Evolutionary conservation across 371 early-diverging fungal genomes (phyloP).

Genomic region (Thermomucor indicae-seudaticae): DNA sequence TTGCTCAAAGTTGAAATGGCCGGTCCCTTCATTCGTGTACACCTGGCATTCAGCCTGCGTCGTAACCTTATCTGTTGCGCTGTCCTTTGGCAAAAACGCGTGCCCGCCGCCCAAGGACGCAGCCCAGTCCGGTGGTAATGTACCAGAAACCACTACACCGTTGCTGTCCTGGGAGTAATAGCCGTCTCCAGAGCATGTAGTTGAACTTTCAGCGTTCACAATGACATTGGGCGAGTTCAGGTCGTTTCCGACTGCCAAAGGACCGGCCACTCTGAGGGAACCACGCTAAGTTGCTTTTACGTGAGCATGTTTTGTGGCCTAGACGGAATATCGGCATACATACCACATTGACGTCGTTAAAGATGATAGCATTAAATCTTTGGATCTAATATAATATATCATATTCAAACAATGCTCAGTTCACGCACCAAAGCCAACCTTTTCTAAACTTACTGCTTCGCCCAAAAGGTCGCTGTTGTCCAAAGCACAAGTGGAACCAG

Average conservation of each 20-base stretch:
- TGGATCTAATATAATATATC: no score
- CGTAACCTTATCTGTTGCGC: background rate
- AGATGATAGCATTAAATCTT: no score
- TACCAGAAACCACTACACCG: slow-evolving; percentile 11
- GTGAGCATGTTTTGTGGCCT: no score
- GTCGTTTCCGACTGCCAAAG: slow-evolving; percentile 13
- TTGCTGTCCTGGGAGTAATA: background rate
- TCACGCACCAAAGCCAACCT: no score
- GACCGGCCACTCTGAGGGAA: slow-evolving; percentile 12
- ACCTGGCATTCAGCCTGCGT: background rate
- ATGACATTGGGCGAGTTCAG: slow-evolving; percentile 7
- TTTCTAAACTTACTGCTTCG: no score
- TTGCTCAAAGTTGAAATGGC: background rate
- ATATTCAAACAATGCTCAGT: no score
- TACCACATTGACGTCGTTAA: no score
- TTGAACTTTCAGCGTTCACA: slow-evolving; percentile 11
- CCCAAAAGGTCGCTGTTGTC: no score
- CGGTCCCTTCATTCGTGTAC: background rate
- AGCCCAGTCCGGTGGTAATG: slow-evolving; percentile 1
- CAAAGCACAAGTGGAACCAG: no score
- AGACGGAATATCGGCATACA: no score
- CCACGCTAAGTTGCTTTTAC: no score
- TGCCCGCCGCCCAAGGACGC: slow-evolving; percentile 1
- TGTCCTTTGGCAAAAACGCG: no score
- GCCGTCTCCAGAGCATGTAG: background rate